Evolutionary conservation across 1,284 basidiomycete species (phyloP), one percentile per base, ranked within the genome.

Genomic region (Termitomyces sp.): DNA sequence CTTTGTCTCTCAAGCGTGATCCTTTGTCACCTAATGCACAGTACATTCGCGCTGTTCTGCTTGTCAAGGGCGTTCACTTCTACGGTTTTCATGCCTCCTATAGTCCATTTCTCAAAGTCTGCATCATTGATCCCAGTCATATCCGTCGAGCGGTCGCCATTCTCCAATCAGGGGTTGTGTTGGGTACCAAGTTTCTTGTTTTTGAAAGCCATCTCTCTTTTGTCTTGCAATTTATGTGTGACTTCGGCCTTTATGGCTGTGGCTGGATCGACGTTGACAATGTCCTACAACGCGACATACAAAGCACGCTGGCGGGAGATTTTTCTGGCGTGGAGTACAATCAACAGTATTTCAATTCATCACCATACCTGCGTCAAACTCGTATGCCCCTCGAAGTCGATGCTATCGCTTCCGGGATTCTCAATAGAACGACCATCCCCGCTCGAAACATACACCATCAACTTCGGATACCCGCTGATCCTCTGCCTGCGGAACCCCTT

Each of bases 201-300:
- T 97, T 88, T 67, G 96, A 99, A 69, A 89, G 87, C 56, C 96
- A 99, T 70, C 78, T 98, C 63, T 88, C 83, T 64, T 97, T 87
- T 67, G 75, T 85, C 40, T 76, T 98, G 21, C 95, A 98, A 69
- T 97, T 97, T 72, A 83, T 98, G 80, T 89, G 89, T 67, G 96
- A 99, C 71, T 95, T 92, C 68, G 93, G 93, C 55, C 76, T 99
- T 33, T 97, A 94, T 64, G 96, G 96, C 1, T 98, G 96, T 67
- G 93, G 91, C 8, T 91, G 86, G 80, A 75, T 98, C 45, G 85
- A 96, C 53, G 68, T 89, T 4, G 75, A 72, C 44, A 71, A 83
- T 49, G 79, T 73, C n/a, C 79, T 80, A 68, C 73, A 79, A 62
- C 78, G 87, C 14, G 77, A 77, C 33, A 58, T 63, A 33, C 66